phyloP scores from a whole-genome alignment of 2,329 filamentous ascomycete species.

The Dothideomycetes sp. region DNA sequence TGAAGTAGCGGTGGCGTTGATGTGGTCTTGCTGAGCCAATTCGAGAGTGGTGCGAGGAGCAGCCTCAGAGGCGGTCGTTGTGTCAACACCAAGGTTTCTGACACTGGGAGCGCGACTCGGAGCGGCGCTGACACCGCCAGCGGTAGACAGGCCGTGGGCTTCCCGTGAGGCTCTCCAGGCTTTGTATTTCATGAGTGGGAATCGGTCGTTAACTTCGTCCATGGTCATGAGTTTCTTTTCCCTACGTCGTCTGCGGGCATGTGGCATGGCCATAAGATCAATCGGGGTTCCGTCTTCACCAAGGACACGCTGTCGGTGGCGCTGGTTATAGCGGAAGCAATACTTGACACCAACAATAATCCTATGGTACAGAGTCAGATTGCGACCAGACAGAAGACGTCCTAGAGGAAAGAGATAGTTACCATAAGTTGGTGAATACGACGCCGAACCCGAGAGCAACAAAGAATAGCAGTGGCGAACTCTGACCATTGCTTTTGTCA shows the following conservation, averaged over 20 bases:
- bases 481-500: slow-evolving; percentile 39
- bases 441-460: slow-evolving; percentile 94
- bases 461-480: slow-evolving; percentile 78
- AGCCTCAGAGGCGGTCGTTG: slow-evolving; percentile 14
- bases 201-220: slow-evolving; percentile 97
- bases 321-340: slow-evolving; percentile 95
- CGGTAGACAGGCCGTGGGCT: slow-evolving; percentile 70
- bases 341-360: slow-evolving; percentile 99
- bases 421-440: slow-evolving; percentile 98
- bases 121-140: slow-evolving; percentile 71
- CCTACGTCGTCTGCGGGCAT: slow-evolving; percentile 73
- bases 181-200: slow-evolving; percentile 95
- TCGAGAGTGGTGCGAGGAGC: slow-evolving; percentile 28
- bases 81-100: slow-evolving; percentile 49
- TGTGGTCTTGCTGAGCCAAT: slow-evolving; percentile 38
- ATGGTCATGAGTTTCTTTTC: slow-evolving; percentile 99
- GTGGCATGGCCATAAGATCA: slow-evolving; percentile 73
- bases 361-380: slow-evolving; percentile 44
- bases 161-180: slow-evolving; percentile 79
- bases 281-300: slow-evolving; percentile 78
- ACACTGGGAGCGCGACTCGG: slow-evolving; percentile 66
- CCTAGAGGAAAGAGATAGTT: slow-evolving; percentile 33
- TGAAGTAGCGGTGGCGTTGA: slow-evolving; percentile 25
- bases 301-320: slow-evolving; percentile 68
- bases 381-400: slow-evolving; percentile 2